Percentiles rank a stretch among this genome's conserved stretches.
Evolutionary conservation across 495 filamentous ascomycete species (phyloP).

Genomic region (Trichocladium antarcticum): DNA sequence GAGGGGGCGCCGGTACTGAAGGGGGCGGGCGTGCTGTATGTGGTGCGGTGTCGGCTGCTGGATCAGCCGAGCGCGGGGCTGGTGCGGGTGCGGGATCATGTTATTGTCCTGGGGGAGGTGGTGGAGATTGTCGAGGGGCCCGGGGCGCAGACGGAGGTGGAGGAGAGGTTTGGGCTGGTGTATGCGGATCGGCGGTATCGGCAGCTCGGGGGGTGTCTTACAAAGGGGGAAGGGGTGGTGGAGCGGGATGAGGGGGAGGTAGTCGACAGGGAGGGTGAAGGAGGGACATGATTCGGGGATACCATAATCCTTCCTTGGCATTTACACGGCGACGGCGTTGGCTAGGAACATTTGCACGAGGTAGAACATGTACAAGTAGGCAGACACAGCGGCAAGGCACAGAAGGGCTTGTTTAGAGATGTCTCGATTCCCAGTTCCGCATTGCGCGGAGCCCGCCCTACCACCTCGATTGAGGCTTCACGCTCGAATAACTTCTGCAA

Average conservation of each 20-base stretch:
- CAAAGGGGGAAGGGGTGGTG: background rate
- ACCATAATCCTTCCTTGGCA: background rate
- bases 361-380: background rate
- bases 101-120: conserved; percentile 47
- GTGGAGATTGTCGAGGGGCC: conserved; percentile 28
- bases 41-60: conserved; percentile 31
- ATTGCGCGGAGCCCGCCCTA: background rate
- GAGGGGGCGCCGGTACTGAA: conserved; percentile 20
- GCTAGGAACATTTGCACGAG: background rate
- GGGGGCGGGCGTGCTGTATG: conserved; percentile 33
- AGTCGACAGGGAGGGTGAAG: background rate
- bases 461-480: background rate
- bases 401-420: no score
- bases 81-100: conserved; percentile 42
- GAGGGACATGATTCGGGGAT: background rate
- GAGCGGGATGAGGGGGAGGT: background rate
- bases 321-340: conserved; percentile 9
- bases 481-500: background rate
- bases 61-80: conserved; percentile 25
- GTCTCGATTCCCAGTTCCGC: background rate
- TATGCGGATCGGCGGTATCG: conserved; percentile 37
- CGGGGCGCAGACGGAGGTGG: background rate
- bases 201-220: conserved; percentile 27
- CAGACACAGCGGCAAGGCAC: background rate
- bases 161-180: conserved; percentile 27